phyloP scores from a whole-genome alignment of 2,329 filamentous ascomycete species.

The Metarhizium anisopliae region DNA sequence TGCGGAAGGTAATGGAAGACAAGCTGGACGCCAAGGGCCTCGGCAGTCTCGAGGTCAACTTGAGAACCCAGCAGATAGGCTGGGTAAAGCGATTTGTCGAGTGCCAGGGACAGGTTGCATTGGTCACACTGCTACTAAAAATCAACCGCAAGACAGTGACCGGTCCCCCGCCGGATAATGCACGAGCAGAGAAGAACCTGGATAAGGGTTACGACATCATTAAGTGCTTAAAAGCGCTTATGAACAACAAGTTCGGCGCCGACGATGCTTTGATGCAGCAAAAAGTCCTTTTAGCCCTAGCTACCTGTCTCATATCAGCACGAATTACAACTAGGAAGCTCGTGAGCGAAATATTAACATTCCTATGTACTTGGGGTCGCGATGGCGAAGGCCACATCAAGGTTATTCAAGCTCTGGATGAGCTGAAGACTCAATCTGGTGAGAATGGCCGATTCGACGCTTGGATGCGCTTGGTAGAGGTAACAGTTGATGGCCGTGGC shows the following conservation, averaged over 20 bases:
- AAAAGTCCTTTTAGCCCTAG: conserved; percentile 80
- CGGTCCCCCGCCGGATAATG: conserved; percentile 55
- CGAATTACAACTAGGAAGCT: conserved; percentile 87
- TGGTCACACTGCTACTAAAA: conserved; percentile 88
- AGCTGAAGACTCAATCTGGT: conserved; percentile 76
- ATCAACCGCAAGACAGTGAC: conserved; percentile 80
- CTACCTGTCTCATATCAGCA: conserved; percentile 78
- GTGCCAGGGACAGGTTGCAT: conserved; percentile 90
- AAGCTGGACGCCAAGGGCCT: conserved; percentile 85
- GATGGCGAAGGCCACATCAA: conserved; percentile 79
- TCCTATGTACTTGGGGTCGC: conserved; percentile 88
- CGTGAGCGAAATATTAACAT: conserved; percentile 92
- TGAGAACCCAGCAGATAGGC: conserved; percentile 91
- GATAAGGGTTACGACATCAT: conserved; percentile 95
- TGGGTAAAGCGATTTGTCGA: conserved; percentile 98
- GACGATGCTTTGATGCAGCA: conserved; percentile 89
- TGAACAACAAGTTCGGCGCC: conserved; percentile 99
- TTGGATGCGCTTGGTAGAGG: conserved; percentile 98
- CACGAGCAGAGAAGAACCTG: conserved; percentile 63
- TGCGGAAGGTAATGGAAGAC: conserved; percentile 94
- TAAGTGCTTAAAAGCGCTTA: conserved; percentile 92
- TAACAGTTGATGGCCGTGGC: conserved; percentile 90
- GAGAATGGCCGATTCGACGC: conserved; percentile 95
- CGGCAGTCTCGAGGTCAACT: conserved; percentile 85
- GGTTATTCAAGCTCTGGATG: conserved; percentile 87